Conservation (phyloP, 352 stramenopile species). For the Globisporangium cylindrosporum region DNA sequence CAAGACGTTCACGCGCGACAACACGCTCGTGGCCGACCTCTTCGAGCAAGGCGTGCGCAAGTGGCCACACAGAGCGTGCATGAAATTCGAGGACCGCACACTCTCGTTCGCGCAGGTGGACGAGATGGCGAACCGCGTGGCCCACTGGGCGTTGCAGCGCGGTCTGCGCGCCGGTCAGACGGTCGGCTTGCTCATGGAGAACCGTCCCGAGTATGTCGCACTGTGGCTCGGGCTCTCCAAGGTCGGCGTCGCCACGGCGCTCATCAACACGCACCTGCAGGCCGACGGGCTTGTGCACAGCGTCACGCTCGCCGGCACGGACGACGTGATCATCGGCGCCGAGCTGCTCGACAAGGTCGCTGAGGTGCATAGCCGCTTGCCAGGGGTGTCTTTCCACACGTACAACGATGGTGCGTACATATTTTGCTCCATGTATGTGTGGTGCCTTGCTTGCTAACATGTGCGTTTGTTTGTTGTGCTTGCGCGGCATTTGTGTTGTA, state of each 20-base stretch:
- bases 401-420: constrained; percentile 41
- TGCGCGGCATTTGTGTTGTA: not conserved
- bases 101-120: constrained; percentile 63
- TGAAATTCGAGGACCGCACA: constrained; percentile 46
- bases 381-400: constrained; percentile 40
- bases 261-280: constrained; percentile 81
- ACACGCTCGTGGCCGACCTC: constrained; percentile 48
- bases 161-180: constrained; percentile 58
- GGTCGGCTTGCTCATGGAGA: constrained; percentile 82
- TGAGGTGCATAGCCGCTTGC: constrained; percentile 28
- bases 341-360: constrained; percentile 50
- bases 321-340: constrained; percentile 60
- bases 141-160: constrained; percentile 55
- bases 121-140: constrained; percentile 61
- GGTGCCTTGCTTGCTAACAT: not conserved
- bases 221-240: constrained; percentile 84
- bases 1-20: constrained; percentile 32
- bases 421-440: not conserved
- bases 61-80: constrained; percentile 54
- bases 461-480: not conserved
- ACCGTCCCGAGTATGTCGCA: constrained; percentile 77
- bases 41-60: constrained; percentile 53
- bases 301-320: constrained; percentile 52
- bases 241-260: constrained; percentile 70
- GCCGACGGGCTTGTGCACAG: constrained; percentile 69